Conservation (phyloP, 106 monocot species). For the Phalaenopsis equestris region DNA sequence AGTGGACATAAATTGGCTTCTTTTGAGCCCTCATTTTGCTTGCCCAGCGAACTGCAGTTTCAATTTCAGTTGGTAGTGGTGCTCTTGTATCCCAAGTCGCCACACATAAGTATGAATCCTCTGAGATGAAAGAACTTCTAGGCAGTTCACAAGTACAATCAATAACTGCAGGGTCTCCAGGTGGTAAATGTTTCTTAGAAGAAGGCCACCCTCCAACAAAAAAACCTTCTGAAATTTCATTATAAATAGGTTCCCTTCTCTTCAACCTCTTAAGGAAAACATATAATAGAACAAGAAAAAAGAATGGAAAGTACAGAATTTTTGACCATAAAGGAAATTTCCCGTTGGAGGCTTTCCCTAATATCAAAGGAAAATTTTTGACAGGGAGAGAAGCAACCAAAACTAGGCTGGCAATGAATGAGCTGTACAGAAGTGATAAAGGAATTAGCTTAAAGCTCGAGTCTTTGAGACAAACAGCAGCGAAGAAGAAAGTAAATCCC, state of each 20-base stretch:
- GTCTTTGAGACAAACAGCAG: constrained; percentile 19
- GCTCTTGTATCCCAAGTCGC: constrained; percentile 81
- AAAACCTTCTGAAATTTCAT: constrained; percentile 50
- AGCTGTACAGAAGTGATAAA: constrained; percentile 12
- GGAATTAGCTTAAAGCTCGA: constrained; percentile 6
- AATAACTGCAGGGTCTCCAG: constrained; percentile 58
- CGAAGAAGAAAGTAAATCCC: constrained; percentile 20
- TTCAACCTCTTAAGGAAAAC: constrained; percentile 43
- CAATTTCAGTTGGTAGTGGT: constrained; percentile 44
- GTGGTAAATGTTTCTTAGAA: constrained; percentile 38
- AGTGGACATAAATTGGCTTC: constrained; percentile 69
- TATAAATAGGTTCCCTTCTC: constrained; percentile 51
- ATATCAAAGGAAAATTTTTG: constrained; percentile 50
- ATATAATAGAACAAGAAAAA: constrained; percentile 31
- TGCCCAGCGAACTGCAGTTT: constrained; percentile 68
- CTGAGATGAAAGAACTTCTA: constrained; percentile 23
- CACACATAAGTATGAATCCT: constrained; percentile 56
- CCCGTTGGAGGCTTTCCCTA: constrained; percentile 62
- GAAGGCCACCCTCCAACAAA: constrained; percentile 84
- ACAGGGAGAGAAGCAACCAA: constrained; percentile 46
- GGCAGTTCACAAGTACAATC: constrained; percentile 96
- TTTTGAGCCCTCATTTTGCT: constrained; percentile 39
- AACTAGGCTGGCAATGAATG: constrained; percentile 15
- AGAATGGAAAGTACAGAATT: constrained; percentile 47
- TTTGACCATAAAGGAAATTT: constrained; percentile 73